phyloP scores from a whole-genome alignment of 2,329 filamentous ascomycete genomes.

The Seiridium unicorne region DNA sequence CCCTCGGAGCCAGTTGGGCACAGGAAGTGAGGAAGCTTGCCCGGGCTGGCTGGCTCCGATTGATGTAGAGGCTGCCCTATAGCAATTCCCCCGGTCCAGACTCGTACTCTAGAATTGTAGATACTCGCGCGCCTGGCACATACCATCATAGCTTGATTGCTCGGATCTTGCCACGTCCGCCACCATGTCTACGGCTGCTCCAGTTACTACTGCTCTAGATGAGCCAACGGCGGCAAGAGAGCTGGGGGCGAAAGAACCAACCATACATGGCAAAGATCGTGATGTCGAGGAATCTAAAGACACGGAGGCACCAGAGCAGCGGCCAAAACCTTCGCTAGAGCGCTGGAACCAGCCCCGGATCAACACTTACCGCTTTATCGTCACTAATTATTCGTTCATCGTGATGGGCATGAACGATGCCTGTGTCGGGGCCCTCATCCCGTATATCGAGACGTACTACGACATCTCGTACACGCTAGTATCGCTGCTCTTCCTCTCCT shows the following conservation, averaged over 20 bases:
- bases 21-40: too few relatives aligned
- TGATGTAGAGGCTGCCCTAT: too few relatives aligned
- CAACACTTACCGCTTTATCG: conserved; percentile 58
- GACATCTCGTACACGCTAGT: conserved; percentile 57
- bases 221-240: background rate
- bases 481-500: conserved; percentile 63
- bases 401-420: conserved; percentile 70
- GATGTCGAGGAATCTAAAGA: background rate
- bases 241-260: too few relatives aligned
- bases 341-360: conserved; percentile 62
- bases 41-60: too few relatives aligned
- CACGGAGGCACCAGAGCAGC: conserved; percentile 24
- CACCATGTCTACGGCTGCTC: background rate
- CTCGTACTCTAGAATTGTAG: too few relatives aligned
- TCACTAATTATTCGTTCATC: conserved; percentile 60
- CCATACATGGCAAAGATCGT: background rate
- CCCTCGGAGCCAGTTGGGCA: too few relatives aligned
- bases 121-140: too few relatives aligned
- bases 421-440: conserved; percentile 54
- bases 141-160: too few relatives aligned
- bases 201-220: background rate
- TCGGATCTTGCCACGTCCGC: background rate
- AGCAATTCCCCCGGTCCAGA: too few relatives aligned
- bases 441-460: conserved; percentile 59
- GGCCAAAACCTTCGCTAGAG: conserved; percentile 36